Evolutionary conservation across 257 asterid genomes (phyloP).

Genomic region (Przewalskia tangutica): DNA sequence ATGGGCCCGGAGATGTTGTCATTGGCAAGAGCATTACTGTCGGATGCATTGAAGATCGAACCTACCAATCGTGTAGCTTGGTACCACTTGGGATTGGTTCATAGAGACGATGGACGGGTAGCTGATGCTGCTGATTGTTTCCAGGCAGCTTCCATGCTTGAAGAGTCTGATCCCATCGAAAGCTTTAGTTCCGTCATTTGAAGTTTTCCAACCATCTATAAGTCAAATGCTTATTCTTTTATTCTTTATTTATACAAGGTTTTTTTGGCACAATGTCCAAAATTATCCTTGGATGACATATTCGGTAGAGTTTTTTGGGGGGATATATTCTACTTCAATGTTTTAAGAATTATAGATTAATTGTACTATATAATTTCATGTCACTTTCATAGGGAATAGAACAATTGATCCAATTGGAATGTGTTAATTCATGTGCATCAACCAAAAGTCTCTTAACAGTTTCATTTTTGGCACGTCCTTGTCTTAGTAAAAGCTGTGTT

Average conservation of each 20-base stretch:
- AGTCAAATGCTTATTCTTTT: slow-evolving; percentile 38
- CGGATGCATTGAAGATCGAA: slow-evolving; percentile 81
- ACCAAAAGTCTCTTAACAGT: not conserved
- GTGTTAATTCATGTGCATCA: not conserved
- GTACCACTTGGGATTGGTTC: slow-evolving; percentile 80
- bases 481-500: not conserved
- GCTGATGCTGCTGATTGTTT: slow-evolving; percentile 93
- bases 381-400: not conserved
- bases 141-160: slow-evolving; percentile 95
- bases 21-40: slow-evolving; percentile 66
- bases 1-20: slow-evolving; percentile 62
- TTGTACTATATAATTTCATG: not conserved
- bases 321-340: not conserved
- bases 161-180: slow-evolving; percentile 85
- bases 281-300: not conserved
- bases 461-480: not conserved
- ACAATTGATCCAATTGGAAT: not conserved
- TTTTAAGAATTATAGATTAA: not conserved
- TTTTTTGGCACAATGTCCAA: slow-evolving; percentile 1
- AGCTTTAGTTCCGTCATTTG: slow-evolving; percentile 60
- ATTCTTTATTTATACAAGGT: slow-evolving; percentile 33
- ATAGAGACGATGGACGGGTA: slow-evolving; percentile 69
- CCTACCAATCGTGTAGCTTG: slow-evolving; percentile 85
- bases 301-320: not conserved
- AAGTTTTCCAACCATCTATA: slow-evolving; percentile 3